Conservation (phyloP, 352 stramenopile genomes). For the Vaucheria bursata region DNA sequence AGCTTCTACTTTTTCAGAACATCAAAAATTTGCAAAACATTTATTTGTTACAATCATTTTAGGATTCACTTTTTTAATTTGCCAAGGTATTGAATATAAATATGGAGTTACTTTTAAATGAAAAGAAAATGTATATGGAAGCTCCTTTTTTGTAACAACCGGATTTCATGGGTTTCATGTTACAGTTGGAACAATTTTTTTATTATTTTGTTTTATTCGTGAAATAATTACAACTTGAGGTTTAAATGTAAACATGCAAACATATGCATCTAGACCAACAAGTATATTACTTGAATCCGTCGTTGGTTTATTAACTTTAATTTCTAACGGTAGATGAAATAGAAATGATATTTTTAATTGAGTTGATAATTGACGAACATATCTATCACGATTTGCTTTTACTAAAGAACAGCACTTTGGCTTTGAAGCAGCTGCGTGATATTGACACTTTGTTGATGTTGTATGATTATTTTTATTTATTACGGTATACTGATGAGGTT, state of each 20-base stretch:
- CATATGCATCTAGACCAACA: too few relatives aligned
- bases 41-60: constrained; percentile 53
- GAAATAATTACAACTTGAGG: too few relatives aligned
- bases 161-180: constrained; percentile 57
- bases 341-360: too few relatives aligned
- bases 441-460: constrained; percentile 36
- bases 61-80: constrained; percentile 54
- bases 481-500: constrained; percentile 29
- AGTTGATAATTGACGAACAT: too few relatives aligned
- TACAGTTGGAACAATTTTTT: constrained; percentile 45
- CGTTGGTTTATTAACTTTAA: too few relatives aligned
- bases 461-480: constrained; percentile 43
- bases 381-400: too few relatives aligned
- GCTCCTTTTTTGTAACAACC: constrained; percentile 55
- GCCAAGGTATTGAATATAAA: constrained; percentile 54
- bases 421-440: constrained; percentile 35
- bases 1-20: neutral
- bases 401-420: constrained; percentile 21
- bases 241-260: too few relatives aligned
- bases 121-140: constrained; percentile 55
- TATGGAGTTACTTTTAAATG: constrained; percentile 54
- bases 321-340: too few relatives aligned
- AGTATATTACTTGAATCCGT: too few relatives aligned
- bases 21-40: neutral
- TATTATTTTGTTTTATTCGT: too few relatives aligned